Base-by-base conservation (phyloP, 768 basidiomycete genomes). In the Trametes elegans region DNA sequence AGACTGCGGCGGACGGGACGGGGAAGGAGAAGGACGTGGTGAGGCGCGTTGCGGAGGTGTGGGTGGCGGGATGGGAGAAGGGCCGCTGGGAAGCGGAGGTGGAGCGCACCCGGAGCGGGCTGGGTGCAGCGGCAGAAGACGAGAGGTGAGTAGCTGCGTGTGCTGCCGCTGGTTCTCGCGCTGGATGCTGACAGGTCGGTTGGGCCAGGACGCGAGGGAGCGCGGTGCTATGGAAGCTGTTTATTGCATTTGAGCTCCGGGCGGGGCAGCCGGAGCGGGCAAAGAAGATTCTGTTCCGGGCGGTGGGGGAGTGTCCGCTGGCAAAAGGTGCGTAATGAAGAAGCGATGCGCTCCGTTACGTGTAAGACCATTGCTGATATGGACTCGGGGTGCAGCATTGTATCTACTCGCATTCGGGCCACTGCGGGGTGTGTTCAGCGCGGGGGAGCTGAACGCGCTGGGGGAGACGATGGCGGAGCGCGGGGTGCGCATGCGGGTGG, bases 31-130 rank as follows among this genome's bases (percentile, higher is more conserved):
- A 87, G 67, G 77, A 76, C 51, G 72, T 91, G 13, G 69, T 76
- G 35, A 73, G 87, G 64, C 73, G 85, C 51, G 70, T 80, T 3
- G 76, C 80, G 58, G 88, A 93, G 61, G 80, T 90, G 0, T 93
- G 90, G 90, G 73, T 89, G 2, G 81, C 83, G 9, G 79, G 85
- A n/a, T 90, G 88, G 89, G 85, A 89, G 68, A 79, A 73, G 64
- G 82, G 84, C 2, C 75, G 83, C 32, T 91, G 90, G 89, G 72
- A 76, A 43, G 74, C 72, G 44, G 88, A 92, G 68, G 69, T 80
- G 35, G 90, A 93, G 68, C 77, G 90, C 52, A 85, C 83, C 31
- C 71, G 90, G 58, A 80, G 72, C 58, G 82, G 85, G 31, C 70
- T 93, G 58, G 71, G 75, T 29, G 74, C 75, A 8, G 88, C 88